Base-by-base conservation (phyloP, 2,329 filamentous ascomycete species). In the Arthroderma uncinatum region DNA sequence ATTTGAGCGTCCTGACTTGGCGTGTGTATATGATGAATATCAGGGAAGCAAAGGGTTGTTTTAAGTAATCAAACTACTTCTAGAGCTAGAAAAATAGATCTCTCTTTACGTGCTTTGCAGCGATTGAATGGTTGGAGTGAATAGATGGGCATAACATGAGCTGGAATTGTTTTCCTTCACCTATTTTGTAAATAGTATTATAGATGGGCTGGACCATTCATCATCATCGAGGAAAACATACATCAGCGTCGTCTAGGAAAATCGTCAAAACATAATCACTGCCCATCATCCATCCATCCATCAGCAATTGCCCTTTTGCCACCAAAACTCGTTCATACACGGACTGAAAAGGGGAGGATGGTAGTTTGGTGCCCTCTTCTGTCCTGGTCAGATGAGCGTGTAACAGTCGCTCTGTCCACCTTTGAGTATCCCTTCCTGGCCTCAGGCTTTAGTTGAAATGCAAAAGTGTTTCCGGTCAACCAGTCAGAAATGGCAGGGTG, bases 191-290 rank as follows among this genome's bases (percentile, higher is more conserved):
- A 28, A 48, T 48, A 48, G 44, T 21, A 30, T n/a, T n/a, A 2
- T n/a, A 30, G 23, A 48, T 28, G 44, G 14, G 10, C 44, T 48
- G 25, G 21, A n/a, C 44, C 44, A 30, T 30, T 30, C 44, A 25
- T 8, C 10, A 19, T 42, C 39, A 48, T 28, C n/a, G 44, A 28
- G 12, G 12, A n/a, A 48, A 28, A 48, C 21, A 48, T 21, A 48
- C 44, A 48, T 48, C 44, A 48, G 14, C 44, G 19, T 48, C 23
- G 23, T 48, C 23, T 28, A 48, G 25, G 44, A 48, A 48, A 48
- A n/a, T 48, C 44, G 10, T 48, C 44, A 48, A 48, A 48, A 10
- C 23, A 48, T 48, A 12, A 30, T 48, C 44, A 48, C 44, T n/a
- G n/a, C n/a, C n/a, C n/a, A n/a, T n/a, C 40, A 16, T 21, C 40